These are phyloP conservation scores for Sporothrix dimorphospora DNA, from an alignment of 2,329 filamentous ascomycete species.

Conservation along the genomic window DNA sequence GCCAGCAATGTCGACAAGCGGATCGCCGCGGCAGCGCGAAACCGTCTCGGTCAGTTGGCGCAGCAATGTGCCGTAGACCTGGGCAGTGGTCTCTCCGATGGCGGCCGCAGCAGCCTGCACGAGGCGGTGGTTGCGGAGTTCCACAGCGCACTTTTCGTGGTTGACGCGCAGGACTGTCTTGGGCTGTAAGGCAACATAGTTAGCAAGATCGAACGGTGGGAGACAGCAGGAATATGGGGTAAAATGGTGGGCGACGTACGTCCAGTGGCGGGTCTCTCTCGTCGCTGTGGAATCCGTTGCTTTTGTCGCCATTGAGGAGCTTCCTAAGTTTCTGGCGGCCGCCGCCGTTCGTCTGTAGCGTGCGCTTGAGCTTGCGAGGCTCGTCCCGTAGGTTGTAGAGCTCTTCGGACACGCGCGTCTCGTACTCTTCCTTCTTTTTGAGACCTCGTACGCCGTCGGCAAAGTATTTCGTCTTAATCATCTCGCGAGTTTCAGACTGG, in stretches of 20 bases:
- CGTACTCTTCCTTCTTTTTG: conserved; percentile 68
- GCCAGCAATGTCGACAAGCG: conserved; percentile 51
- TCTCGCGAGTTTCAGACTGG: conserved; percentile 63
- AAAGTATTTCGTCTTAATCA: conserved; percentile 59
- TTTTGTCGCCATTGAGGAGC: conserved; percentile 52
- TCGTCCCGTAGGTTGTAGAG: conserved; percentile 59
- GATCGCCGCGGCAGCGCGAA: conserved; percentile 66
- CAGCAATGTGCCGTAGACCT: conserved; percentile 77
- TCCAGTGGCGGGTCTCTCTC: conserved; percentile 52
- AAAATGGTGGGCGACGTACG: conserved; percentile 46
- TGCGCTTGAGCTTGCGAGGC: conserved; percentile 55
- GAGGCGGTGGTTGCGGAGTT: conserved; percentile 78
- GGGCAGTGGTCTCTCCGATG: conserved; percentile 73
- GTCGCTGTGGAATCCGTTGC: conserved; percentile 46
- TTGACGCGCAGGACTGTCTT: conserved; percentile 79
- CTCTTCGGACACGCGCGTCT: conserved; percentile 57
- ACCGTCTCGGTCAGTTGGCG: conserved; percentile 70
- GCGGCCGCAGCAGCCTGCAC: conserved; percentile 71
- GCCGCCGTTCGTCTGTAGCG: conserved; percentile 50
- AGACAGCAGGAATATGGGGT: background rate
- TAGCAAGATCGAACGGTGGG: background rate
- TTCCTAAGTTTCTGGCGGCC: conserved; percentile 56
- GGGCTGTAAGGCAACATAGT: conserved; percentile 52
- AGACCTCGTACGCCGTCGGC: conserved; percentile 59
- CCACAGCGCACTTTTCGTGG: conserved; percentile 80